Evolutionary conservation across 1,139 yeast genomes (phyloP).

Genomic region (Yamadazyma diospyri): DNA sequence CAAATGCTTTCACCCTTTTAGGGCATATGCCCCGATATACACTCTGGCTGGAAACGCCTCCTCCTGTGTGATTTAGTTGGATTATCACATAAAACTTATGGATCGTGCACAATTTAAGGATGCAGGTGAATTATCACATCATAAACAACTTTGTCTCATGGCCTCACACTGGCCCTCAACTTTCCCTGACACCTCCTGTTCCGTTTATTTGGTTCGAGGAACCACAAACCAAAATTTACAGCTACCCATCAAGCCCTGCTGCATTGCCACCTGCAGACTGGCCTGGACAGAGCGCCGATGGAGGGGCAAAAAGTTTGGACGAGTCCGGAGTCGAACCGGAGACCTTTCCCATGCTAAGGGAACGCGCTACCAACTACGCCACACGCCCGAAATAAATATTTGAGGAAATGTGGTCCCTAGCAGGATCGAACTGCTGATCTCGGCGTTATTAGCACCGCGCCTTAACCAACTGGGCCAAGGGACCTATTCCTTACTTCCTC

Average conservation of each 20-base stretch:
- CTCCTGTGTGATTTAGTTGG: too few relatives aligned
- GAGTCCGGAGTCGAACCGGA: constrained; percentile 90
- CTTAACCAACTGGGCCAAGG: constrained; percentile 91
- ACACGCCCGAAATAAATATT: constrained; percentile 64
- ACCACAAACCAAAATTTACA: background rate
- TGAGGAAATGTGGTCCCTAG: constrained; percentile 83
- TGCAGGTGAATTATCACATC: too few relatives aligned
- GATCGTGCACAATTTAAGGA: too few relatives aligned
- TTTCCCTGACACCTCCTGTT: too few relatives aligned
- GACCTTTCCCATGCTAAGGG: constrained; percentile 90
- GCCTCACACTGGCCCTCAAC: too few relatives aligned
- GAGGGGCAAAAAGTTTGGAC: constrained; percentile 47
- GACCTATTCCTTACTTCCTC: constrained; percentile 48
- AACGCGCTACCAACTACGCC: constrained; percentile 94
- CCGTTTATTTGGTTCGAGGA: background rate
- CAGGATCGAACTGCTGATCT: constrained; percentile 87
- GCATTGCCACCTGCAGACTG: background rate
- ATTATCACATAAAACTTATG: too few relatives aligned
- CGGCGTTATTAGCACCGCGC: constrained; percentile 88
- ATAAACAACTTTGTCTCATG: too few relatives aligned
- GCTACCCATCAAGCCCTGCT: background rate
- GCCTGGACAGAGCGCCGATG: background rate
- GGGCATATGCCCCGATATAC: too few relatives aligned
- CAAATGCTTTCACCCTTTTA: too few relatives aligned
- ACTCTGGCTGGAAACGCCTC: too few relatives aligned